Conservation (phyloP, 371 early-diverging fungal genomes). For the Mucor indicus region DNA sequence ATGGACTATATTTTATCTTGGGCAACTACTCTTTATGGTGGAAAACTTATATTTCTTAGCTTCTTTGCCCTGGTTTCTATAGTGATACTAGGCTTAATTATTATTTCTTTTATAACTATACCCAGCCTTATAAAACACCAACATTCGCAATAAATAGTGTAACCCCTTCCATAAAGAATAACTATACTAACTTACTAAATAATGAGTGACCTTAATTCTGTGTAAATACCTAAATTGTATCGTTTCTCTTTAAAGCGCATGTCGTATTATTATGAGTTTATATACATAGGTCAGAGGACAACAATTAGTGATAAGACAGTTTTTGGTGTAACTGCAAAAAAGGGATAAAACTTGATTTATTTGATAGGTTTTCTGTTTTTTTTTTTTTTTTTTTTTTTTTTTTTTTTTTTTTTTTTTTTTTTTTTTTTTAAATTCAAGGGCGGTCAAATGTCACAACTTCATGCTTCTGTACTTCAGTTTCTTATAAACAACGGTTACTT, state of each 20-base stretch:
- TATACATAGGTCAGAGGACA: no score
- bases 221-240: not conserved
- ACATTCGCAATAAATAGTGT: not conserved
- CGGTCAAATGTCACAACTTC: not conserved
- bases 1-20: slow-evolving; percentile 2
- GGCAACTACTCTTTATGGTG: slow-evolving; percentile 2
- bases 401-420: not conserved
- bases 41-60: slow-evolving; percentile 1
- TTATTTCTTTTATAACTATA: not conserved
- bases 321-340: not conserved
- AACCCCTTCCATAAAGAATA: not conserved
- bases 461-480: slow-evolving; percentile 32
- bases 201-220: not conserved
- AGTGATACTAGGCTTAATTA: not conserved
- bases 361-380: not conserved
- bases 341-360: not conserved
- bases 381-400: no score
- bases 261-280: not conserved
- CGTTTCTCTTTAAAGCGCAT: no score
- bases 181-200: not conserved
- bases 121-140: slow-evolving; percentile 3
- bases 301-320: not conserved
- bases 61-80: slow-evolving; percentile 3
- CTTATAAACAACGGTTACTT: slow-evolving; percentile 44
- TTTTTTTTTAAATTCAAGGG: no score